Conservation (phyloP, 352 stramenopile genomes). For the Globisporangium spinosum region DNA sequence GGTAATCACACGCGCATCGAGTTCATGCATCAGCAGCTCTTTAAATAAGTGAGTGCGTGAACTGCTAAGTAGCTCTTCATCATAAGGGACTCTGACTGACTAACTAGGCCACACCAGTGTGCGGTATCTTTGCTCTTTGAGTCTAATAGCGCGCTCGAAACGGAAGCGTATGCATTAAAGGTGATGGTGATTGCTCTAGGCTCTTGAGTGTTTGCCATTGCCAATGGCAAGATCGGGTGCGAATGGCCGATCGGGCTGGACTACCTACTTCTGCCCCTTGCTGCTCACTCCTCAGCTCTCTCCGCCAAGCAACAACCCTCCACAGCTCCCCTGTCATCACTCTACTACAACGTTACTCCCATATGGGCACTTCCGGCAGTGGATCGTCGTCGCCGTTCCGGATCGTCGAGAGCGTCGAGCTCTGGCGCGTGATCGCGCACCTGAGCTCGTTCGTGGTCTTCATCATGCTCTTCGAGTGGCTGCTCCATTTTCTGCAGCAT, state of each 20-base stretch:
- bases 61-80: too few relatives aligned
- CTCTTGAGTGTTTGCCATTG: too few relatives aligned
- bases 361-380: neutral
- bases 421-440: constrained; percentile 43
- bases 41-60: too few relatives aligned
- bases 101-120: too few relatives aligned
- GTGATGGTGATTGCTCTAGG: neutral
- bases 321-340: neutral
- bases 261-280: neutral
- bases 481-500: constrained; percentile 43
- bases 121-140: too few relatives aligned
- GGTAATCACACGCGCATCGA: too few relatives aligned
- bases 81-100: neutral
- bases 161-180: neutral
- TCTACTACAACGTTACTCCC: neutral
- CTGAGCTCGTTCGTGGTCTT: constrained; percentile 44
- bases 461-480: constrained; percentile 39
- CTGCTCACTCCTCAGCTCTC: neutral
- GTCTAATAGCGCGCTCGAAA: neutral
- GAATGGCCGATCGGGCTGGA: too few relatives aligned
- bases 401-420: constrained; percentile 49
- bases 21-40: too few relatives aligned
- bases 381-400: constrained; percentile 36
- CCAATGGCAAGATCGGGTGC: neutral
- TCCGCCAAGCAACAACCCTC: neutral